A percentile compares a stretch with the other conserved stretches of the same genome.
Evolutionary conservation across 1,284 basidiomycete species (phyloP).

Genomic region (Puccinia hordei): DNA sequence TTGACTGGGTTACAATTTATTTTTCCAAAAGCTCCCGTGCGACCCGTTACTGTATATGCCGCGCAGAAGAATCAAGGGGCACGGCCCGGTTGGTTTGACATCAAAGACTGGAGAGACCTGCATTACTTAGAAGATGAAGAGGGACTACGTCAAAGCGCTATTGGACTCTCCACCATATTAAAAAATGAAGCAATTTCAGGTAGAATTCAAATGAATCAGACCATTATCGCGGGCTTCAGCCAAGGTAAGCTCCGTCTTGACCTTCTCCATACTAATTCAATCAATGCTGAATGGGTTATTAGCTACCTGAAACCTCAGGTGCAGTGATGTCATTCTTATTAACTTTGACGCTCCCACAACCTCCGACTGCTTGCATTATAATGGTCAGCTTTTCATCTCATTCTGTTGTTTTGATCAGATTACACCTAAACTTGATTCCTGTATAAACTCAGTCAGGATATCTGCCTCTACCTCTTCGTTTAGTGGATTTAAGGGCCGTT

Average conservation of each 20-base stretch:
- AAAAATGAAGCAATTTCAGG: slow-evolving; percentile 11
- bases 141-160: slow-evolving; percentile 19
- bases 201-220: slow-evolving; percentile 23
- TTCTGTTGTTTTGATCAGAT: background rate
- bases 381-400: slow-evolving; percentile 1
- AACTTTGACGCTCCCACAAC: slow-evolving; percentile 16
- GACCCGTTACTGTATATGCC: slow-evolving; percentile 33
- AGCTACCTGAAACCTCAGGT: background rate
- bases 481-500: background rate
- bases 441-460: slow-evolving; percentile 26
- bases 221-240: slow-evolving; percentile 41
- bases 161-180: slow-evolving; percentile 19
- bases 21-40: slow-evolving; percentile 30
- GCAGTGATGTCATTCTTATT: slow-evolving; percentile 35
- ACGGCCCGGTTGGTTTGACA: slow-evolving; percentile 40
- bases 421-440: background rate
- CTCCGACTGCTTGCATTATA: slow-evolving; percentile 21
- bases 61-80: background rate
- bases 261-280: background rate
- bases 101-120: slow-evolving; percentile 40
- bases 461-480: slow-evolving; percentile 41
- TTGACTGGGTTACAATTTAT: slow-evolving; percentile 22
- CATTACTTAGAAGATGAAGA: slow-evolving; percentile 43
- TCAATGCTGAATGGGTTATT: background rate
- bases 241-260: slow-evolving; percentile 2